Evolutionary conservation across 2,329 filamentous ascomycete genomes (phyloP).

Genomic region (Colletotrichum melonis): DNA sequence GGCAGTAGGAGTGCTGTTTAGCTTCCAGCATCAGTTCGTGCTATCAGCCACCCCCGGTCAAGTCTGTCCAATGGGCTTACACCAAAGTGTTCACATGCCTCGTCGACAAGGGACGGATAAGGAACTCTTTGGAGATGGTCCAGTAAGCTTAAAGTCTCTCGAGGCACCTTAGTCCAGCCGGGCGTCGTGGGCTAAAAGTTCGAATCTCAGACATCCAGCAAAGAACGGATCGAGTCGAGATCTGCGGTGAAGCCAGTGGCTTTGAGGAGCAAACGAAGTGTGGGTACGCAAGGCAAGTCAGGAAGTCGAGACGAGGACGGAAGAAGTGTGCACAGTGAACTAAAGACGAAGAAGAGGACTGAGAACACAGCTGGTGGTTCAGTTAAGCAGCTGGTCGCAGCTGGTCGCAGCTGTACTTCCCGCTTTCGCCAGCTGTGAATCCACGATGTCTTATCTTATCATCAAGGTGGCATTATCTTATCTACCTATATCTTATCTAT

Average conservation of each 20-base stretch:
- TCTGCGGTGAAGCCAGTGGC: slow-evolving; percentile 14
- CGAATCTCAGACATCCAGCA: neutral
- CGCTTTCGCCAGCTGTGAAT: no score
- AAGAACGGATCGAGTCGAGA: slow-evolving; percentile 25
- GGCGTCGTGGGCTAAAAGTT: neutral
- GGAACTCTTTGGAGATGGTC: neutral
- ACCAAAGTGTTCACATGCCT: slow-evolving; percentile 30
- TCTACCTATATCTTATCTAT: neutral
- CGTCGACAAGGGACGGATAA: slow-evolving; percentile 14
- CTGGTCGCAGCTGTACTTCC: no score
- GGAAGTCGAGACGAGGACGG: neutral
- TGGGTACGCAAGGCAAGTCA: neutral
- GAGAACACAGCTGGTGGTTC: neutral
- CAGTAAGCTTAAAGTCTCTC: slow-evolving; percentile 27
- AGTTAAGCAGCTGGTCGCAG: accelerated
- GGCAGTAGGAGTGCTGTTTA: neutral
- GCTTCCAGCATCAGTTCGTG: neutral
- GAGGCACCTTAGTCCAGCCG: neutral
- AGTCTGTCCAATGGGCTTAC: slow-evolving; percentile 30
- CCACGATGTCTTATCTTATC: neutral
- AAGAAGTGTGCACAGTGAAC: neutral
- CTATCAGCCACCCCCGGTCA: neutral
- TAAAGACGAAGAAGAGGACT: neutral
- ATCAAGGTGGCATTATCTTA: neutral
- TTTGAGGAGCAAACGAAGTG: neutral